Base-by-base conservation (phyloP, 768 basidiomycete genomes). In the Pulveroboletus sp. region DNA sequence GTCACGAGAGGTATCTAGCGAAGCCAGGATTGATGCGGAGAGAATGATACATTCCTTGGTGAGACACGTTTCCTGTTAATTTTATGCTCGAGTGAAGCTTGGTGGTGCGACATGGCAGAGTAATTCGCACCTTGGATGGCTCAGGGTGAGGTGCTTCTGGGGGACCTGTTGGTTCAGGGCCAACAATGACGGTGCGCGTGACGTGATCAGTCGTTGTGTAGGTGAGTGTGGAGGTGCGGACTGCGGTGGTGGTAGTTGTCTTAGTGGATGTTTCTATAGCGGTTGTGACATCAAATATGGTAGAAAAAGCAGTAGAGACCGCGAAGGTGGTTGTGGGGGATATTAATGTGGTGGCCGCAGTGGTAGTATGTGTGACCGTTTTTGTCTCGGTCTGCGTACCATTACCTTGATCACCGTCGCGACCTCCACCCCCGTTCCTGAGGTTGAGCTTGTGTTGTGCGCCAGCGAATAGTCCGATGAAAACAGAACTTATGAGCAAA, bases 401-500 rank as follows among this genome's bases (percentile, higher is more conserved):
- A 60, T 68, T 65, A 67, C 66, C 62, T 33, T 44, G 58, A 51
- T 59, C 54, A 28, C 51, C 50, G 37, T 58, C 56, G 33, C 50
- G 63, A 24, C 68, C 65, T 27, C 57, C 58, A 50, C 64, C 69
- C 27, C 69, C 73, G 11, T 75, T 69, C 39, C 72, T 73, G n/a
- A 75, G 60, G 52, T 80, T 79, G 46, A 93, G 76, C 53, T 82
- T 84, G 62, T 89, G 86, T 64, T 91, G 82, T 1, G 86, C 85
- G 9, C 96, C 96, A 30, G 92, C 86, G 67, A 93, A 97, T 5
- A 99, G 74, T 9, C 95, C 95, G 53, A 94, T 85, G 68, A 95
- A 94, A n/a, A 90, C 76, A 7, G 89, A 87, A 56, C 81, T 83
- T 42, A 92, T 76, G 40, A 97, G 76, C 12, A 98, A 76, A 41